A percentile compares a stretch with the other conserved stretches of the same genome.
Conservation (phyloP, 176 grass and related monocot species). For the Zoysia pacifica region DNA sequence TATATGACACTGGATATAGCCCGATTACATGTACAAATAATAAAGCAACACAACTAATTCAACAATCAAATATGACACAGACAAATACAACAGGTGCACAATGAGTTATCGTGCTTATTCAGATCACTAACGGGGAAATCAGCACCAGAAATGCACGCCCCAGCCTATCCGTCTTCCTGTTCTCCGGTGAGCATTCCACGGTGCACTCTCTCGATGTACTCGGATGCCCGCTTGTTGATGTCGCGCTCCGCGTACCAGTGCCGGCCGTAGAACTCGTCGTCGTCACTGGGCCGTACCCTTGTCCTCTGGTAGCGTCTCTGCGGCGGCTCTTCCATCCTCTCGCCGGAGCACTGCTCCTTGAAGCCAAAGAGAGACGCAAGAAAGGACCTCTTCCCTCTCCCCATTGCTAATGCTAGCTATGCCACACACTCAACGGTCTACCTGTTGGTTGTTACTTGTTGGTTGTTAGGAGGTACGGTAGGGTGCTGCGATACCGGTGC, state of each 20-base stretch:
- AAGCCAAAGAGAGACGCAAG: conserved; percentile 41
- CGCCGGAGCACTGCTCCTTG: conserved; percentile 4
- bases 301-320: conserved; percentile 21
- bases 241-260: conserved; percentile 47
- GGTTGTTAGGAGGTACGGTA: conserved; percentile 3
- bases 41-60: conserved; percentile 8
- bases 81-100: not conserved
- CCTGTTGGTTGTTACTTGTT: not conserved
- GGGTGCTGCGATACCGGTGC: not conserved
- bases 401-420: conserved; percentile 2
- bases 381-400: conserved; percentile 31
- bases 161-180: conserved; percentile 23
- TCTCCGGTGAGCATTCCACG: conserved; percentile 29
- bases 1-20: not conserved
- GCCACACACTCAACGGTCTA: no score
- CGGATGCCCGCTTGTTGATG: conserved; percentile 42
- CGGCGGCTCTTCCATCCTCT: not conserved
- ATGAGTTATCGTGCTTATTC: not conserved
- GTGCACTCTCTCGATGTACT: conserved; percentile 53
- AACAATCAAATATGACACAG: not conserved
- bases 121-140: not conserved
- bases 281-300: conserved; percentile 50
- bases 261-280: conserved; percentile 41
- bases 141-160: not conserved
- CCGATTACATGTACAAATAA: not conserved